phyloP scores from a whole-genome alignment of 73 alveolate species.

The Paramecium sonneborni region DNA sequence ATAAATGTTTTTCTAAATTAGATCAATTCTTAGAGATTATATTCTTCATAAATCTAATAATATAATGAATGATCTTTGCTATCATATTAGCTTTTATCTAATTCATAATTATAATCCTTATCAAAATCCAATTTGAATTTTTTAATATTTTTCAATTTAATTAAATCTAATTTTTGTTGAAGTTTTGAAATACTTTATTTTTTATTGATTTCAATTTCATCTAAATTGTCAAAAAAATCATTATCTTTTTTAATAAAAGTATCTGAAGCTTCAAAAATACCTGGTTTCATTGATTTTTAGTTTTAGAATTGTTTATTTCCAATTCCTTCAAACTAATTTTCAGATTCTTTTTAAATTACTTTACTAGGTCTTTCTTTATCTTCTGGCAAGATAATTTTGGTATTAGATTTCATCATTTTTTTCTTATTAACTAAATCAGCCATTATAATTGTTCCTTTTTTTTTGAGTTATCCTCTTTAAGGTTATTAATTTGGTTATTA shows the following conservation, averaged over 20 bases:
- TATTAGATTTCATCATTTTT: neutral
- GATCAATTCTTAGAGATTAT: neutral
- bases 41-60: neutral
- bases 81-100: neutral
- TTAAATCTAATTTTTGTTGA: neutral
- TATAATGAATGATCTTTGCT: neutral
- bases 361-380: neutral
- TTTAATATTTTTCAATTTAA: neutral
- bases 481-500: neutral
- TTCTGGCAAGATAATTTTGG: neutral
- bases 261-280: neutral
- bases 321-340: neutral
- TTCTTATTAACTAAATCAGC: neutral
- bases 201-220: neutral
- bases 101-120: neutral
- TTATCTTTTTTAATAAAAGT: neutral
- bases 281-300: neutral
- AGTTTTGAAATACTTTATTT: neutral
- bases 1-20: neutral
- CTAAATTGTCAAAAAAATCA: neutral
- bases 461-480: neutral
- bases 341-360: neutral
- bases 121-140: neutral
- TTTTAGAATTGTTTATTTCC: neutral
- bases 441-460: neutral